These are phyloP conservation scores for Noccaea bulbosa DNA, from an alignment of 345 rosid species.

Conservation along the genomic window DNA sequence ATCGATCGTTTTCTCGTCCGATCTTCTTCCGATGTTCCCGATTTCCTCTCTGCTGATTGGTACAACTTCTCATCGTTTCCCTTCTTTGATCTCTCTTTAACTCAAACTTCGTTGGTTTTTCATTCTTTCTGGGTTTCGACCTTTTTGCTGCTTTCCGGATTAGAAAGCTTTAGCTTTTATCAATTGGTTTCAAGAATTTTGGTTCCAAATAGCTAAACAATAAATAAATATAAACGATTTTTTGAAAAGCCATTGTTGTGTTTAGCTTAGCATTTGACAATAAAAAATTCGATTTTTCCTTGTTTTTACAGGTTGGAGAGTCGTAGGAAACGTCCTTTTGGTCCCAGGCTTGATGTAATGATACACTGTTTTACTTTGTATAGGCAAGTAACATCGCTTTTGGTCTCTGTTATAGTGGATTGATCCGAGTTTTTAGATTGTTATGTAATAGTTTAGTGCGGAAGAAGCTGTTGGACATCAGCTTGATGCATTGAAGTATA, in stretches of 20 bases:
- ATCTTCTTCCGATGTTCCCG: slow-evolving; percentile 84
- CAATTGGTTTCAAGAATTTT: background rate
- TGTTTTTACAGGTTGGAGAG: slow-evolving; percentile 77
- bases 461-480: slow-evolving; percentile 82
- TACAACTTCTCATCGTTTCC: slow-evolving; percentile 25
- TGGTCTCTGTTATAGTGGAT: slow-evolving; percentile 17
- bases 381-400: slow-evolving; percentile 4
- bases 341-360: slow-evolving; percentile 80
- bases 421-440: slow-evolving; percentile 37
- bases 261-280: background rate
- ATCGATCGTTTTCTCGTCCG: slow-evolving; percentile 46
- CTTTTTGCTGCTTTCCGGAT: background rate
- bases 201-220: background rate
- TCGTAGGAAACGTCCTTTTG: slow-evolving; percentile 85
- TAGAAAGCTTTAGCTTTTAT: background rate
- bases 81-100: background rate
- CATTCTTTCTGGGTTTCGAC: background rate
- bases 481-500: slow-evolving; percentile 86
- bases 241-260: background rate
- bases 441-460: slow-evolving; percentile 72
- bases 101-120: background rate
- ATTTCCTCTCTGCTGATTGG: slow-evolving; percentile 90
- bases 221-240: background rate
- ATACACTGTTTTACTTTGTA: background rate
- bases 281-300: background rate